Conservation (phyloP, 1,284 basidiomycete genomes). For the Moniliophthora roreri region DNA sequence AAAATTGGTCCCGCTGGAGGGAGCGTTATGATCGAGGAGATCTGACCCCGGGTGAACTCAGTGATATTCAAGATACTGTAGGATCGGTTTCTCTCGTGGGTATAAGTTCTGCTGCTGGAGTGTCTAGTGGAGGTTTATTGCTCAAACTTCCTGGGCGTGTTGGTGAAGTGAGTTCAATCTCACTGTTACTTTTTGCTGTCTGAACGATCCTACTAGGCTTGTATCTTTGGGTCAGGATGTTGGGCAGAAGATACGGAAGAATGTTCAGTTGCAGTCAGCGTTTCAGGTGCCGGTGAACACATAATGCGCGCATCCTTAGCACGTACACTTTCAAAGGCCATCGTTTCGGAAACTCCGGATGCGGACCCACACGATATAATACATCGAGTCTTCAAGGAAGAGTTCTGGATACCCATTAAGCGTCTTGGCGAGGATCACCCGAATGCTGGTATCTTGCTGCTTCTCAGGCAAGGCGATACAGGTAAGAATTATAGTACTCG, state of each 20-base stretch:
- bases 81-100: conserved; percentile 56
- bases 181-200: conserved; percentile 8
- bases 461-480: conserved; percentile 20
- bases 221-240: conserved; percentile 66
- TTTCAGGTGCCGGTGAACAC: conserved; percentile 66
- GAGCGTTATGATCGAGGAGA: conserved; percentile 19
- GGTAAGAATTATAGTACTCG: conserved; percentile 15
- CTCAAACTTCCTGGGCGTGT: conserved; percentile 69
- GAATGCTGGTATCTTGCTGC: conserved; percentile 44
- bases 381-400: conserved; percentile 30
- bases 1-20: conserved; percentile 67
- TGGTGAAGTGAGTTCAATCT: conserved; percentile 53
- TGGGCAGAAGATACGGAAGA: conserved; percentile 49
- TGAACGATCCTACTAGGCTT: conserved; percentile 40
- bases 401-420: conserved; percentile 35
- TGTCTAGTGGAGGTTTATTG: conserved; percentile 76
- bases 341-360: conserved; percentile 26
- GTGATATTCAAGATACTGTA: conserved; percentile 68
- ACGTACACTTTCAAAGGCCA: conserved; percentile 37
- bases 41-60: conserved; percentile 19
- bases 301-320: conserved; percentile 47
- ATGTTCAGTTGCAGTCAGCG: conserved; percentile 57
- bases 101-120: conserved; percentile 60
- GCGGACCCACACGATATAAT: conserved; percentile 43
- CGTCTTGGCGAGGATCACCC: conserved; percentile 28